Percentiles rank a stretch among this genome's conserved stretches.
Conservation (phyloP, 148 eudicot species). For the Beta vulgaris region DNA sequence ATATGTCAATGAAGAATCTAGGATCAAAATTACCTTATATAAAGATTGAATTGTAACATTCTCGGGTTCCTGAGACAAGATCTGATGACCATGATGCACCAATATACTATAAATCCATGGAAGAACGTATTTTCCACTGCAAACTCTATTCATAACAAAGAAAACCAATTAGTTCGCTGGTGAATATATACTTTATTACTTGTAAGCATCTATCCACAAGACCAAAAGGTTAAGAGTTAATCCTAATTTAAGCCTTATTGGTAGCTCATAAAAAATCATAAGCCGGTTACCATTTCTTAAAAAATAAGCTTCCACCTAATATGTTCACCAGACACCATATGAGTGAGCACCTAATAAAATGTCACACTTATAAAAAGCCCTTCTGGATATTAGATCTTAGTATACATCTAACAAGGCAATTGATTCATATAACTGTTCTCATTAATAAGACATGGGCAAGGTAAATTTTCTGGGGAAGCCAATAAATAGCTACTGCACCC, state of each 20-base stretch:
- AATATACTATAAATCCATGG: slow-evolving; percentile 82
- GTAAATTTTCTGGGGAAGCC: neutral
- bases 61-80: slow-evolving; percentile 57
- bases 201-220: neutral
- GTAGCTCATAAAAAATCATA: neutral
- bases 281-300: neutral
- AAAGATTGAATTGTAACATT: slow-evolving; percentile 48
- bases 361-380: neutral
- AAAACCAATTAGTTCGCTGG: neutral
- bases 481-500: neutral
- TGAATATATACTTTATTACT: neutral
- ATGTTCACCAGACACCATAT: too few species aligned
- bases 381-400: neutral
- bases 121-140: slow-evolving; percentile 58
- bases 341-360: neutral
- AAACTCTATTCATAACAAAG: slow-evolving; percentile 46
- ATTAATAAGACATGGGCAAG: neutral
- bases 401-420: neutral
- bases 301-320: neutral
- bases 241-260: neutral
- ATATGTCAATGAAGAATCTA: neutral
- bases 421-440: neutral
- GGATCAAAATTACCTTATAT: slow-evolving; percentile 51
- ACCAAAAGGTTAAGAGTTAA: neutral
- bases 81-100: slow-evolving; percentile 57